phyloP scores from a whole-genome alignment of 345 rosid species.

The Sisymbrium altissimum region DNA sequence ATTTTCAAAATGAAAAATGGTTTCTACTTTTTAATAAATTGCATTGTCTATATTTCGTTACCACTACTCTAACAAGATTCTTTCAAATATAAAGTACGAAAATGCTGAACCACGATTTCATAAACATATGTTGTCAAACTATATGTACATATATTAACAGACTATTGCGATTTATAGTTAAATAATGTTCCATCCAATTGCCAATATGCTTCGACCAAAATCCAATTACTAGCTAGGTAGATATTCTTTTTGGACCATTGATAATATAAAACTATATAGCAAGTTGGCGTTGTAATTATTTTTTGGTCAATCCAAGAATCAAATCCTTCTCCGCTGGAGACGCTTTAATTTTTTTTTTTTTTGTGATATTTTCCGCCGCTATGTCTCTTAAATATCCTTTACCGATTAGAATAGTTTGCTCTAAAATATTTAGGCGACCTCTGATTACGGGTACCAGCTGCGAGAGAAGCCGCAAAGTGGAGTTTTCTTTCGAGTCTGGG shows the following conservation, averaged over 20 bases:
- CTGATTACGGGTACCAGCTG: background rate
- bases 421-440: background rate
- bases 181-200: constrained; percentile 7
- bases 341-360: background rate
- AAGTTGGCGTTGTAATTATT: constrained; percentile 12
- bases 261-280: background rate
- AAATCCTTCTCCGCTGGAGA: constrained; percentile 15
- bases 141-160: background rate
- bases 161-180: background rate
- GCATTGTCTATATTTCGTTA: too few species aligned
- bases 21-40: too few species aligned
- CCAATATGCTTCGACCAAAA: background rate
- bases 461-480: background rate
- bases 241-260: background rate
- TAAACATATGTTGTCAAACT: background rate
- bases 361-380: background rate
- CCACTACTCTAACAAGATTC: too few species aligned
- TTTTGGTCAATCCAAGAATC: constrained; percentile 14
- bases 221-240: background rate
- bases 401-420: background rate
- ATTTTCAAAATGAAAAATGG: too few species aligned
- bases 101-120: background rate
- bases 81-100: background rate
- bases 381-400: background rate
- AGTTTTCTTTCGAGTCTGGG: background rate